Conservation (phyloP, 1,284 basidiomycete genomes). For the Heliocybe sulcata region DNA sequence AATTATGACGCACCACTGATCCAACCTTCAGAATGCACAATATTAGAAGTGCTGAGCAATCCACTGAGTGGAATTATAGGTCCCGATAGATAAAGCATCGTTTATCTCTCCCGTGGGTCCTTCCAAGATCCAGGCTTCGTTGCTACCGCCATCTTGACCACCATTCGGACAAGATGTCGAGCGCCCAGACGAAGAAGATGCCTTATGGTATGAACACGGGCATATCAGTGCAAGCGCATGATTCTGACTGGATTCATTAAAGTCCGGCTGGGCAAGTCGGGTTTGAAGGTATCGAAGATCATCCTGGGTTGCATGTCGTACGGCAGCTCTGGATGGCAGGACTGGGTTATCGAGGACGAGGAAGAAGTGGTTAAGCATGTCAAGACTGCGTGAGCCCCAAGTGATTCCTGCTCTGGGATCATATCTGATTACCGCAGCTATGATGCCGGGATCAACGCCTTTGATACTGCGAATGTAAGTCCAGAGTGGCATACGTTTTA, state of each 20-base stretch:
- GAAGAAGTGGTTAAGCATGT: conserved; percentile 51
- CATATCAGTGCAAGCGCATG: too few species aligned
- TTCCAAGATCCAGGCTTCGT: too few species aligned
- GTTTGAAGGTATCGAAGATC: conserved; percentile 30
- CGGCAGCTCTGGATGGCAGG: conserved; percentile 17
- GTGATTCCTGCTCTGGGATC: neutral
- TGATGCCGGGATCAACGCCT: conserved; percentile 54
- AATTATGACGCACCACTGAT: too few species aligned
- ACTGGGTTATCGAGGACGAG: conserved; percentile 52
- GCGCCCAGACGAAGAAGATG: conserved; percentile 3
- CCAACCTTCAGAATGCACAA: too few species aligned
- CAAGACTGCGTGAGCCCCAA: conserved; percentile 34
- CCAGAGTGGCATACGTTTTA: neutral
- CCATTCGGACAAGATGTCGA: neutral
- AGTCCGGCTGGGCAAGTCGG: conserved; percentile 29
- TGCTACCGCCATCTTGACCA: neutral
- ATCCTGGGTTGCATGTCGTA: conserved; percentile 32
- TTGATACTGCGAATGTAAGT: conserved; percentile 54
- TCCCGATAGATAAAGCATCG: too few species aligned
- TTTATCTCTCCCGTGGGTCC: too few species aligned
- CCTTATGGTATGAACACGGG: conserved; percentile 3
- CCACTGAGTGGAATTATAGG: too few species aligned
- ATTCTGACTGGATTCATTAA: too few species aligned
- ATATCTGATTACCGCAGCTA: conserved; percentile 8
- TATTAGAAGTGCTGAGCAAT: too few species aligned